A percentile compares a stretch with the other conserved stretches of the same genome.
Conservation (phyloP, 768 basidiomycete species). For the Sarcodon aspratus region DNA sequence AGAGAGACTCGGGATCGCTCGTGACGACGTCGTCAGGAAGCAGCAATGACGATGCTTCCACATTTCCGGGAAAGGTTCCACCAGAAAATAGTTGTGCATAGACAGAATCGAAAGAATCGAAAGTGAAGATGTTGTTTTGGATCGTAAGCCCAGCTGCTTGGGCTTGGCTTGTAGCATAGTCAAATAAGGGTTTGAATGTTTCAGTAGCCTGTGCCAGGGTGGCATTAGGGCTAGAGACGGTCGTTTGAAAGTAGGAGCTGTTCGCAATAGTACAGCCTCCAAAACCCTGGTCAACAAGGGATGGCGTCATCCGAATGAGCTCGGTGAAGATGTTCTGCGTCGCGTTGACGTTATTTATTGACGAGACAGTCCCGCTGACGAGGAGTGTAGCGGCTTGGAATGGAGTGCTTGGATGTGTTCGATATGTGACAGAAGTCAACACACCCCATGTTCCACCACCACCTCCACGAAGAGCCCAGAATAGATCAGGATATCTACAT, state of each 20-base stretch:
- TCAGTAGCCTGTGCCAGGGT: slow-evolving; percentile 21
- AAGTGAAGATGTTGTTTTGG: slow-evolving; percentile 8
- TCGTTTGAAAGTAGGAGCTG: slow-evolving; percentile 10
- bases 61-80: too few species aligned
- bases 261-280: slow-evolving; percentile 9
- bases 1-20: slow-evolving; percentile 3
- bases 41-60: slow-evolving; percentile 10
- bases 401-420: slow-evolving; percentile 27
- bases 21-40: slow-evolving; percentile 10
- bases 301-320: slow-evolving; percentile 21
- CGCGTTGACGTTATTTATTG: background rate
- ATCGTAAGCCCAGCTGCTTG: background rate
- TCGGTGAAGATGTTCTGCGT: slow-evolving; percentile 20
- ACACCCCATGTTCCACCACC: slow-evolving; percentile 38
- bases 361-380: background rate
- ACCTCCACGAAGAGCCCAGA: slow-evolving; percentile 31
- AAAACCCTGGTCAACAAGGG: slow-evolving; percentile 31
- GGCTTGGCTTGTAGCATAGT: slow-evolving; percentile 8
- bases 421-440: slow-evolving; percentile 35
- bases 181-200: slow-evolving; percentile 23
- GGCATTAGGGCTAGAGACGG: slow-evolving; percentile 23
- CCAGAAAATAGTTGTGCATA: background rate
- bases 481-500: slow-evolving; percentile 16
- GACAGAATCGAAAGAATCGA: slow-evolving; percentile 6
- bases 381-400: slow-evolving; percentile 16